These are phyloP conservation scores for Tetrahymena thermophila DNA, from an alignment of 73 alveolate genomes.

Conservation along the genomic window DNA sequence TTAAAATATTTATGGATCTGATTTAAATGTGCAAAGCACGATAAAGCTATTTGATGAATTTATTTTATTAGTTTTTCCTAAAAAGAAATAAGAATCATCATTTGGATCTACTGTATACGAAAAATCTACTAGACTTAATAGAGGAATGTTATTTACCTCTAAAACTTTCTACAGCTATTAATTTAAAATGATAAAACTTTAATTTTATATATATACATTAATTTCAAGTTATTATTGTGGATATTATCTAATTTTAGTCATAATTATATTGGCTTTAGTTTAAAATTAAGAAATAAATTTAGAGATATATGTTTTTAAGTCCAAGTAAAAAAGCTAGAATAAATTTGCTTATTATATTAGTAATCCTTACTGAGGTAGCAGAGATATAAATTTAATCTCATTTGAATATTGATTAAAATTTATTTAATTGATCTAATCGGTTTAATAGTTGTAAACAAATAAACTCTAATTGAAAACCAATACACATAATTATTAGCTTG, in stretches of 20 bases:
- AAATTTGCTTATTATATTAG: neutral
- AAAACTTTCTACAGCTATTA: neutral
- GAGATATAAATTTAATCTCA: too few relatives aligned
- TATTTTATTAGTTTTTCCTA: neutral
- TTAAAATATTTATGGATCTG: neutral
- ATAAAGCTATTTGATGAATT: neutral
- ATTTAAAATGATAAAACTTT: neutral
- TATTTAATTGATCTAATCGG: too few relatives aligned
- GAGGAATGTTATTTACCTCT: neutral
- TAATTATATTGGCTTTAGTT: neutral
- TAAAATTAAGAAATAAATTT: too few relatives aligned
- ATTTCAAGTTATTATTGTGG: neutral
- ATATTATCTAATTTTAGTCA: neutral
- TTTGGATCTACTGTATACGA: neutral
- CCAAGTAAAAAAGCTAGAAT: neutral
- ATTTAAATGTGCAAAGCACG: neutral
- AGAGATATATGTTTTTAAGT: neutral
- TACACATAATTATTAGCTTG: neutral
- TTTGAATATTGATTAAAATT: too few relatives aligned
- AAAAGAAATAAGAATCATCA: neutral
- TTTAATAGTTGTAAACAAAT: too few relatives aligned
- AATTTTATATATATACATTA: too few relatives aligned
- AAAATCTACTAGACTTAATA: neutral
- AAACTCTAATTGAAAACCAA: neutral
- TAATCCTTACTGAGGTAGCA: neutral